Percentiles rank a stretch among this genome's conserved stretches.
Conservation (phyloP, 208 protist species). For the Leishmania aethiopica region DNA sequence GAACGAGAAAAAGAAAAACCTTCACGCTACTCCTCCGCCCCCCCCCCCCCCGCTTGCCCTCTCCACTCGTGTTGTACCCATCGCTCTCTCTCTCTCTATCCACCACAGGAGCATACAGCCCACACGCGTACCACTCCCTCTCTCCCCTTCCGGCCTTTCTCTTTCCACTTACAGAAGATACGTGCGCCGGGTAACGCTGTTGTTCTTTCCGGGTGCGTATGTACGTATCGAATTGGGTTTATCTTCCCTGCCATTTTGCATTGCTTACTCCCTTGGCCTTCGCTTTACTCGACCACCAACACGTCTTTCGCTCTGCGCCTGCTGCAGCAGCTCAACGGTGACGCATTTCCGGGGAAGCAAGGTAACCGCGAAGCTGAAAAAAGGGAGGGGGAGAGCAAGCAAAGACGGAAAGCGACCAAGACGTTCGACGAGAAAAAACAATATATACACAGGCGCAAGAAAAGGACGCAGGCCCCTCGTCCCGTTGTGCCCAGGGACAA, state of each 20-base stretch:
- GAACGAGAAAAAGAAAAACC: neutral
- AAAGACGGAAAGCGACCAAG: conserved; percentile 13
- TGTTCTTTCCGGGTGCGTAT: neutral
- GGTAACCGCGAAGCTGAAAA: neutral
- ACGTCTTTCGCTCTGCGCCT: neutral
- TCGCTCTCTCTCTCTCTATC: too few species aligned
- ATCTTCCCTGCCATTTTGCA: neutral
- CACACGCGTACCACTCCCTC: neutral
- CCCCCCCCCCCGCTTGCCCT: neutral
- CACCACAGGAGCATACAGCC: neutral
- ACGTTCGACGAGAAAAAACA: too few species aligned
- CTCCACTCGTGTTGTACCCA: neutral
- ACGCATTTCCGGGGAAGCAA: neutral
- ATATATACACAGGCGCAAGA: too few species aligned
- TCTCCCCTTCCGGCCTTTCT: neutral
- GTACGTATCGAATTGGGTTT: neutral
- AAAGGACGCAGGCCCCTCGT: neutral
- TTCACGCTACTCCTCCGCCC: neutral
- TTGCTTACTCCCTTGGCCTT: neutral
- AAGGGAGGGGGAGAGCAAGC: neutral
- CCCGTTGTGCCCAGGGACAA: neutral
- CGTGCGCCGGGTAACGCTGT: neutral
- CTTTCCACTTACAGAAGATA: neutral
- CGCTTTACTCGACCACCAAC: neutral
- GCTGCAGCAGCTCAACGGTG: neutral